A percentile compares a stretch with the other conserved stretches of the same genome.
Conservation (phyloP, 169 alveolate species). For the Cryptosporidium muris region DNA sequence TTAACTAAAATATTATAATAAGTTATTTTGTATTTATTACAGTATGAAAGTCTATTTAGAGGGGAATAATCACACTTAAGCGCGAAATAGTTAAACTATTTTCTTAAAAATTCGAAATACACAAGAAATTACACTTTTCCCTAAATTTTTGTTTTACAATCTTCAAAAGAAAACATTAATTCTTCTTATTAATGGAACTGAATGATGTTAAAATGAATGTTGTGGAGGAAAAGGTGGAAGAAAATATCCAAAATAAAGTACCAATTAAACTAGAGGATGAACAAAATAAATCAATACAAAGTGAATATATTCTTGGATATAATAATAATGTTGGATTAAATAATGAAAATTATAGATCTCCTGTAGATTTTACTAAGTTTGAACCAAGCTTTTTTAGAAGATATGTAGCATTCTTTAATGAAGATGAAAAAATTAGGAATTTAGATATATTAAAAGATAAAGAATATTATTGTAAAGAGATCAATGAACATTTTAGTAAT, state of each 20-base stretch:
- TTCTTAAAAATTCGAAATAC: no score
- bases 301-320: neutral
- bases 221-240: no score
- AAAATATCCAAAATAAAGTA: neutral
- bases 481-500: slow-evolving; percentile 56
- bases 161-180: no score
- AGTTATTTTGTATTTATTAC: no score
- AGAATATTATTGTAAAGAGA: slow-evolving; percentile 8
- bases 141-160: no score
- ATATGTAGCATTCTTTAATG: slow-evolving; percentile 29
- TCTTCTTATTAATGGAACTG: no score
- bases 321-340: neutral
- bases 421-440: slow-evolving; percentile 19
- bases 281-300: slow-evolving; percentile 1
- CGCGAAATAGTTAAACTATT: no score
- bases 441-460: slow-evolving; percentile 51
- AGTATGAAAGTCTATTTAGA: no score
- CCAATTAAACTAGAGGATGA: neutral
- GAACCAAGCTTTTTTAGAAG: slow-evolving; percentile 58
- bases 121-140: no score
- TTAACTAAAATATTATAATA: no score
- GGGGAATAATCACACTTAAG: no score
- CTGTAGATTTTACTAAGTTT: slow-evolving; percentile 56
- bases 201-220: no score
- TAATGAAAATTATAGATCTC: slow-evolving; percentile 6